Percentiles rank a stretch among this genome's conserved stretches.
Evolutionary conservation across 1,139 yeast species (phyloP).

Genomic region (Lodderomyces metapsilosis): DNA sequence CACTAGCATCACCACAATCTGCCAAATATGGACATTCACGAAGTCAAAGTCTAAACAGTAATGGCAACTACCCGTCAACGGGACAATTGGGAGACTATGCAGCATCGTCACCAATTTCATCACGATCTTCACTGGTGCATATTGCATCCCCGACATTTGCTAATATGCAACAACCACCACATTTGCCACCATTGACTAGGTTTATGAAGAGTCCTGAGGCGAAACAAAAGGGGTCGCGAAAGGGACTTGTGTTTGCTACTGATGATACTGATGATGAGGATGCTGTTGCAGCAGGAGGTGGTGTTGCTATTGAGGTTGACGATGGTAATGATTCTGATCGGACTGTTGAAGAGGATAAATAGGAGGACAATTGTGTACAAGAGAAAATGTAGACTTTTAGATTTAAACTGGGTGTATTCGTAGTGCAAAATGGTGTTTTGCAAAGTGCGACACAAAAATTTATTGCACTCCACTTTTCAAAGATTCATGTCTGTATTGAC

Average conservation of each 20-base stretch:
- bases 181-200: constrained; percentile 37
- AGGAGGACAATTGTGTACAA: background rate
- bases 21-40: constrained; percentile 28
- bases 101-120: constrained; percentile 21
- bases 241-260: constrained; percentile 21
- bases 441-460: background rate
- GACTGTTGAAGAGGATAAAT: constrained; percentile 7
- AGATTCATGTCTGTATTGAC: constrained; percentile 5
- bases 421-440: too few species aligned
- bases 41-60: constrained; percentile 26
- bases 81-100: background rate
- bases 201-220: constrained; percentile 16
- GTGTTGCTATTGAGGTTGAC: background rate
- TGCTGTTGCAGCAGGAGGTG: background rate
- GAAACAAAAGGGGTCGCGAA: constrained; percentile 5
- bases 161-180: constrained; percentile 5
- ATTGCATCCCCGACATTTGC: constrained; percentile 18
- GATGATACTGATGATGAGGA: constrained; percentile 22
- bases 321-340: constrained; percentile 6
- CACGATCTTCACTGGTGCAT: constrained; percentile 22
- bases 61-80: background rate
- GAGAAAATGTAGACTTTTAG: too few species aligned
- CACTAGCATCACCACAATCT: constrained; percentile 43
- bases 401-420: too few species aligned
- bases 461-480: background rate